Base-by-base conservation (phyloP, 208 protist species). In the Leptomonas pyrrhocoris region DNA sequence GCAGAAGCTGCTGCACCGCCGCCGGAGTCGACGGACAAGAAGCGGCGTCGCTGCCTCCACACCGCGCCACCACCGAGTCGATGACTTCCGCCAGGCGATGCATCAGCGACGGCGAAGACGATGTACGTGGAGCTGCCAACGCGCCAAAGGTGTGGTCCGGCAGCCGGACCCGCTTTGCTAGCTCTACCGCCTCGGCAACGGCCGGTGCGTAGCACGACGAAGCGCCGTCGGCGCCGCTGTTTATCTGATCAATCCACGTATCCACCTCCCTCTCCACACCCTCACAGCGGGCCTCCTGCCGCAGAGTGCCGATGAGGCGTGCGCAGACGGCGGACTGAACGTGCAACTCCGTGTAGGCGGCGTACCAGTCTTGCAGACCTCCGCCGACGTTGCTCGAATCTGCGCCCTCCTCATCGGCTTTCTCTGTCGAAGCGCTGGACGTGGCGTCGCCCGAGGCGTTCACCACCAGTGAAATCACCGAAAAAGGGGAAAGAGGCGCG, bases 241-340 rank as follows among this genome's bases (percentile, higher is more conserved):
- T 25, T 16, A 67, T 8, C 25, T 50, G 3, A 31, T 76, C 53
- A 31, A 68, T 56, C 70, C 70, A 76, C 19, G 31, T 64, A 23
- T 56, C 61, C 42, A 76, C 46, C 53, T 76, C 62, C 43, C 34
- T 8, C 45, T 50, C 70, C n/a, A 76, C 70, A n/a, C 70, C 70
- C 45, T 76, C 70, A 23, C 42, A 69, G 42, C 46, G 43, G 4
- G 45, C 51, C 62, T 76, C 70, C 16, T 50, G 55, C 19, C 43
- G 60, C 45, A 76, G 36, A 18, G 18, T 34, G 18, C 46, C 36
- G 13, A 63, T 34, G 21, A 76, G 61, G 23, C 62, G 28, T 28
- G 21, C 25, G 19, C 43, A 48, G 13, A 69, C 27, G 8, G 38
- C 31, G 9, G 18, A 23, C 19, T 43, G 6, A 21, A 62, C 36